phyloP scores from a whole-genome alignment of 2,329 filamentous ascomycete species.

The Curvularia verruculosa region DNA sequence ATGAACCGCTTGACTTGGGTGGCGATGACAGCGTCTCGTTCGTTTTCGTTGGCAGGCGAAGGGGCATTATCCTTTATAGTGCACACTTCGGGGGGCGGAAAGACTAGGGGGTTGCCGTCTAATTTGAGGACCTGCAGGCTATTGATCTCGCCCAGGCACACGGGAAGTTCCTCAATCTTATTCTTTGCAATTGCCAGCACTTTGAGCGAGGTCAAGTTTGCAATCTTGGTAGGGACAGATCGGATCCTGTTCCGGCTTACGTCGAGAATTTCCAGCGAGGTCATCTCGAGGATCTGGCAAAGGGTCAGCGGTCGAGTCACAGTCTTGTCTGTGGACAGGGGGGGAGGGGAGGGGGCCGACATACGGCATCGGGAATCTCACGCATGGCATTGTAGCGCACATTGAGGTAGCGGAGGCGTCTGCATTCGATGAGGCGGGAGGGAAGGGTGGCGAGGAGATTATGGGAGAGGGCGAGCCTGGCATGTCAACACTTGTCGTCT shows the following conservation, averaged over 20 bases:
- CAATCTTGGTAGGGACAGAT: conserved; percentile 77
- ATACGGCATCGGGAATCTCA: conserved; percentile 69
- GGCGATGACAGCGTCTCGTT: conserved; percentile 65
- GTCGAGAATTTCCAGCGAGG: conserved; percentile 89
- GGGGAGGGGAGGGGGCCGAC: conserved; percentile 37
- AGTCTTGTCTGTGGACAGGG: background rate
- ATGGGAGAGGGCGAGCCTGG: conserved; percentile 79
- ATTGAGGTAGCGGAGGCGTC: conserved; percentile 78
- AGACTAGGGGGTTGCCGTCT: conserved; percentile 83
- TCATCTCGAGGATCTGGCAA: conserved; percentile 80
- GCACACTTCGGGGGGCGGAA: conserved; percentile 64
- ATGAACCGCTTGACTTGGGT: conserved; percentile 66
- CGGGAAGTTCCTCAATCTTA: conserved; percentile 80
- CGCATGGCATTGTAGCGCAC: conserved; percentile 76
- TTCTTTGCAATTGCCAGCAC: conserved; percentile 89
- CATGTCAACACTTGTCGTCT: conserved; percentile 12
- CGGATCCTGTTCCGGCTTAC: conserved; percentile 86
- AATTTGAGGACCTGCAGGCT: conserved; percentile 89
- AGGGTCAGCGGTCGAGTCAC: conserved; percentile 15
- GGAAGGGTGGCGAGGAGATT: conserved; percentile 76
- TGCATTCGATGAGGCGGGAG: conserved; percentile 74
- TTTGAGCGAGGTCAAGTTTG: conserved; percentile 81
- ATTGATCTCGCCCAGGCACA: conserved; percentile 86
- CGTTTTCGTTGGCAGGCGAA: conserved; percentile 61
- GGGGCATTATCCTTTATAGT: conserved; percentile 49